Conservation (phyloP, 345 rosid genomes). For the Draba incana region DNA sequence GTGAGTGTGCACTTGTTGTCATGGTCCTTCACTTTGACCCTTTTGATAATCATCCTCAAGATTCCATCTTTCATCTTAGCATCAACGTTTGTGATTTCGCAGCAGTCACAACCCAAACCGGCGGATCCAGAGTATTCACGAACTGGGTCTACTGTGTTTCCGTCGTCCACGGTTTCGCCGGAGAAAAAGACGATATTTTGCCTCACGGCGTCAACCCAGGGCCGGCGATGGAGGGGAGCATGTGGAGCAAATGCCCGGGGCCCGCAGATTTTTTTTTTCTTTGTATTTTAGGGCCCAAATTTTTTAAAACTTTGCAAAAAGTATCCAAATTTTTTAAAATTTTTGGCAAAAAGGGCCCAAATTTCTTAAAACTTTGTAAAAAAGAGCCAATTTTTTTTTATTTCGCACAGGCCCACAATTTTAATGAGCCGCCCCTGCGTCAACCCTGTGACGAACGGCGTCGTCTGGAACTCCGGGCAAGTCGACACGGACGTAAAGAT, state of each 20-base stretch:
- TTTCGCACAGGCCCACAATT: too few species aligned
- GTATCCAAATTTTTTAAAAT: too few species aligned
- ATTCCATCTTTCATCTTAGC: slow-evolving; percentile 33
- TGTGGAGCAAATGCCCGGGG: too few species aligned
- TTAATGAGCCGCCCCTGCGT: too few species aligned
- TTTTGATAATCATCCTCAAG: slow-evolving; percentile 28
- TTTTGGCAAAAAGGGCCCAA: too few species aligned
- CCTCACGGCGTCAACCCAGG: slow-evolving; percentile 30
- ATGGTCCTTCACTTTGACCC: slow-evolving; percentile 34
- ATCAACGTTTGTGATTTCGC: slow-evolving; percentile 36
- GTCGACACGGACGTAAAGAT: slow-evolving; percentile 27
- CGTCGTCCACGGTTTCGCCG: slow-evolving; percentile 6
- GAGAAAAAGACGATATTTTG: slow-evolving; percentile 32
- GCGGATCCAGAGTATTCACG: slow-evolving; percentile 32
- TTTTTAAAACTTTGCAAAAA: too few species aligned
- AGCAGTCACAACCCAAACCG: slow-evolving; percentile 37
- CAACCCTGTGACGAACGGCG: slow-evolving; percentile 18
- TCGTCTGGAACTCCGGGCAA: slow-evolving; percentile 38
- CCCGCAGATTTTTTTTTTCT: too few species aligned
- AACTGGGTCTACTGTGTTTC: background rate
- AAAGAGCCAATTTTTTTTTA: too few species aligned
- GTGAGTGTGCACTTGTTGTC: slow-evolving; percentile 21
- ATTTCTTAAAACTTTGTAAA: too few species aligned
- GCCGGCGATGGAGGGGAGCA: too few species aligned
- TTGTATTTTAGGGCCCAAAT: too few species aligned